These are phyloP conservation scores for Ascochyta pisi DNA, from an alignment of 2,329 filamentous ascomycete species.

Conservation along the genomic window DNA sequence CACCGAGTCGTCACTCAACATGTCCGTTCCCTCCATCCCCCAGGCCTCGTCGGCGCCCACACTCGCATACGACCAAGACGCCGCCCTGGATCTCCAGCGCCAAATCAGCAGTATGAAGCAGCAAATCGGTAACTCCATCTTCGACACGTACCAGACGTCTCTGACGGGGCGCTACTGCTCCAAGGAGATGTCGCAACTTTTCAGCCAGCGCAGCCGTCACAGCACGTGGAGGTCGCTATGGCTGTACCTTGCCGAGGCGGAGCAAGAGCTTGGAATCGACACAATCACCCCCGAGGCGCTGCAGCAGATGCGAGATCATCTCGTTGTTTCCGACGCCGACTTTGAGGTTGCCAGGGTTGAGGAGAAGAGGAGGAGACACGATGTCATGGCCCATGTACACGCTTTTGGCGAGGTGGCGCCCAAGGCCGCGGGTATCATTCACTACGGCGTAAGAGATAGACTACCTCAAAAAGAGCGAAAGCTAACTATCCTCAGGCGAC, in stretches of 20 bases:
- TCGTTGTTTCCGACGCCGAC: constrained; percentile 56
- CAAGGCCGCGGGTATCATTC: constrained; percentile 82
- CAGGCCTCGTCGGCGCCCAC: constrained; percentile 11
- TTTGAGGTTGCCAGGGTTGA: constrained; percentile 57
- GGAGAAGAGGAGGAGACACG: constrained; percentile 66
- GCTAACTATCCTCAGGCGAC: constrained; percentile 68
- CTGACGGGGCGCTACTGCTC: constrained; percentile 68
- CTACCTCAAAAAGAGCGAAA: constrained; percentile 17
- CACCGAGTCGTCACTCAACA: constrained; percentile 2
- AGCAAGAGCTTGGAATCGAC: constrained; percentile 79
- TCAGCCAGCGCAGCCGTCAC: constrained; percentile 76
- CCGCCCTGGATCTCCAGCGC: constrained; percentile 31
- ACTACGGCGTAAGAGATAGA: constrained; percentile 65
- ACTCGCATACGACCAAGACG: constrained; percentile 26
- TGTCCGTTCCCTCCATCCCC: constrained; percentile 16
- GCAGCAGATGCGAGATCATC: constrained; percentile 54
- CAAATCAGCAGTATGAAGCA: constrained; percentile 32
- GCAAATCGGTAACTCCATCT: constrained; percentile 28
- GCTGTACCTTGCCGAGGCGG: constrained; percentile 81
- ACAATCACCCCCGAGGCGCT: constrained; percentile 70
- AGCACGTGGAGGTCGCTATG: constrained; percentile 86
- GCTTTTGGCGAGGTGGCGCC: constrained; percentile 77
- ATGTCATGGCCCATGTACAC: constrained; percentile 73
- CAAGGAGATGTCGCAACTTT: constrained; percentile 66
- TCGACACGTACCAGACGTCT: constrained; percentile 39